A percentile compares a stretch with the other conserved stretches of the same genome.
Evolutionary conservation across 164 flowering plant species (phyloP).

Genomic region (Akebia trifoliata): DNA sequence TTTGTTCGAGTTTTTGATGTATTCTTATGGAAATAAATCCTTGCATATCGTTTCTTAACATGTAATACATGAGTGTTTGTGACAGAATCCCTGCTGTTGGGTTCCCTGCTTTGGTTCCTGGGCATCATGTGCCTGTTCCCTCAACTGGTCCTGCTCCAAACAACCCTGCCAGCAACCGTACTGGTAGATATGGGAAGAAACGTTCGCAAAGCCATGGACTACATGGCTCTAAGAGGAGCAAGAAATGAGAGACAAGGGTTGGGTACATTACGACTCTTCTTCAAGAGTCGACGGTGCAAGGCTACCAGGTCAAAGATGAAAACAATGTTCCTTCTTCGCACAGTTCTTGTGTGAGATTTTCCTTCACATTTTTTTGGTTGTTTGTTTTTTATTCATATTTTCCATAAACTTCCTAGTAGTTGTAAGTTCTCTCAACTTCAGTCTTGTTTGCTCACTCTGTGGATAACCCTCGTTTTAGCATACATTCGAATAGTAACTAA

Average conservation of each 20-base stretch:
- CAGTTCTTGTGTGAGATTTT: constrained; percentile 15
- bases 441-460: no score
- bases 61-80: constrained; percentile 14
- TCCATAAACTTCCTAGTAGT: no score
- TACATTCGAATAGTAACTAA: no score
- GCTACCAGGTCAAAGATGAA: constrained; percentile 69
- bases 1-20: no score
- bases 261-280: constrained; percentile 11
- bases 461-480: no score
- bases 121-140: constrained; percentile 63
- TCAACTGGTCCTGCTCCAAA: constrained; percentile 34
- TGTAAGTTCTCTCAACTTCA: no score
- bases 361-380: neutral
- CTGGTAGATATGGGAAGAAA: constrained; percentile 27
- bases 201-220: constrained; percentile 29
- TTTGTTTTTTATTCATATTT: neutral
- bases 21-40: no score
- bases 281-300: constrained; percentile 52
- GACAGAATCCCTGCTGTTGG: constrained; percentile 99
- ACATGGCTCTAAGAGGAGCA: constrained; percentile 25
- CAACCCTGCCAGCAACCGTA: constrained; percentile 24
- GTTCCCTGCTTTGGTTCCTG: constrained; percentile 99
- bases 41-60: neutral
- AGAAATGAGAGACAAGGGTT: constrained; percentile 24
- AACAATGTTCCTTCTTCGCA: neutral